These are phyloP conservation scores for Grifola frondosa DNA, from an alignment of 1,284 basidiomycete genomes.

Conservation along the genomic window DNA sequence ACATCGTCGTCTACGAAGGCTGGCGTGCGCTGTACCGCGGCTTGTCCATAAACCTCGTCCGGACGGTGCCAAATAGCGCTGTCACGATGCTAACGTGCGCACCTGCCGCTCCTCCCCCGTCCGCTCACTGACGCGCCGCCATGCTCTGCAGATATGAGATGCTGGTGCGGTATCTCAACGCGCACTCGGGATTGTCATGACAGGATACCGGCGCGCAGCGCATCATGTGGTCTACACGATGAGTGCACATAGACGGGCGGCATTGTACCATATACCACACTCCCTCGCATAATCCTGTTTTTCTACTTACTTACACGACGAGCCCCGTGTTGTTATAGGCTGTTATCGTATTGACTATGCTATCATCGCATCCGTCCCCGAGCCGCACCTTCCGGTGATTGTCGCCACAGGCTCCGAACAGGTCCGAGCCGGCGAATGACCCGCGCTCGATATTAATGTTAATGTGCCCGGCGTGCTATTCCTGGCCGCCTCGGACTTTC, in stretches of 20 bases:
- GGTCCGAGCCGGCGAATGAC: no score
- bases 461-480: no score
- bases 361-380: no score
- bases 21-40: slow-evolving; percentile 89
- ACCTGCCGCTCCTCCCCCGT: neutral
- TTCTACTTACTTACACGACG: neutral
- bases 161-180: slow-evolving; percentile 58
- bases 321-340: neutral
- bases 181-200: slow-evolving; percentile 18
- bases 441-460: no score
- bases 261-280: slow-evolving; percentile 27
- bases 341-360: no score
- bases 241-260: slow-evolving; percentile 1
- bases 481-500: no score
- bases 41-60: slow-evolving; percentile 84
- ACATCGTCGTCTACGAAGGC: slow-evolving; percentile 79
- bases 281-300: slow-evolving; percentile 4
- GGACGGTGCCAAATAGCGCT: slow-evolving; percentile 92
- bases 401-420: no score
- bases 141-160: slow-evolving; percentile 57
- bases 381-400: slow-evolving; percentile 25
- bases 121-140: neutral
- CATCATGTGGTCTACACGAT: neutral
- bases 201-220: slow-evolving; percentile 1
- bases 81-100: slow-evolving; percentile 94